These are phyloP conservation scores for Cryptococcus maquisensis DNA, from an alignment of 1,284 basidiomycete species.

Conservation along the genomic window DNA sequence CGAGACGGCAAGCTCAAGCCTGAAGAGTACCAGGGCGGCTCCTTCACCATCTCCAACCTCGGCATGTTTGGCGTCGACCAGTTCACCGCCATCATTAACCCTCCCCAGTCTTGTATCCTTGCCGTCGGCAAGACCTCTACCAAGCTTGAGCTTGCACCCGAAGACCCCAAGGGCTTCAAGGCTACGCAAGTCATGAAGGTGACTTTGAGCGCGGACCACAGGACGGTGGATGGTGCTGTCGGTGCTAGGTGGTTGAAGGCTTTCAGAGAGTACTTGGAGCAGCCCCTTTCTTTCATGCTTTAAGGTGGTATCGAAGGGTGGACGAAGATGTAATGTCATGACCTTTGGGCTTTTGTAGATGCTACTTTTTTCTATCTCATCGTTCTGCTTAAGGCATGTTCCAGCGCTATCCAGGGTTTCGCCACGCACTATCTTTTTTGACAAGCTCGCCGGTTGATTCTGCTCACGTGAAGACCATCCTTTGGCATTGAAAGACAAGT, in stretches of 20 bases:
- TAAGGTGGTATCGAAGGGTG: conserved; percentile 40
- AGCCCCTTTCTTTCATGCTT: conserved; percentile 89
- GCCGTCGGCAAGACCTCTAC: conserved; percentile 87
- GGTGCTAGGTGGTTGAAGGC: conserved; percentile 85
- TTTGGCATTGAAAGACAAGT: background rate
- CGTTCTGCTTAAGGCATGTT: background rate
- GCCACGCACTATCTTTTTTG: too few relatives aligned
- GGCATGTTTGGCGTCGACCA: conserved; percentile 95
- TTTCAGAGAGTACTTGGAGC: conserved; percentile 97
- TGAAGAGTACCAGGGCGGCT: conserved; percentile 96
- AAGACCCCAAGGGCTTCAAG: conserved; percentile 90
- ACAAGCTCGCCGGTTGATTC: too few relatives aligned
- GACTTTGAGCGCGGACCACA: conserved; percentile 91
- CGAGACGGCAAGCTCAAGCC: conserved; percentile 95
- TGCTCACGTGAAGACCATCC: too few relatives aligned
- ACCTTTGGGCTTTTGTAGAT: background rate
- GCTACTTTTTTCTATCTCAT: background rate
- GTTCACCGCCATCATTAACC: conserved; percentile 99
- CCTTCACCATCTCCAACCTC: conserved; percentile 98
- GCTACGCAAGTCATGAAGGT: conserved; percentile 90
- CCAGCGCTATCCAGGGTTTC: too few relatives aligned
- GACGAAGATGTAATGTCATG: background rate
- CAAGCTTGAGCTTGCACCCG: conserved; percentile 77
- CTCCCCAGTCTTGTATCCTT: conserved; percentile 95
- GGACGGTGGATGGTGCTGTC: conserved; percentile 89